These are phyloP conservation scores for Paragyromitra xinjiangensis DNA, from an alignment of 495 filamentous ascomycete species.

Conservation along the genomic window DNA sequence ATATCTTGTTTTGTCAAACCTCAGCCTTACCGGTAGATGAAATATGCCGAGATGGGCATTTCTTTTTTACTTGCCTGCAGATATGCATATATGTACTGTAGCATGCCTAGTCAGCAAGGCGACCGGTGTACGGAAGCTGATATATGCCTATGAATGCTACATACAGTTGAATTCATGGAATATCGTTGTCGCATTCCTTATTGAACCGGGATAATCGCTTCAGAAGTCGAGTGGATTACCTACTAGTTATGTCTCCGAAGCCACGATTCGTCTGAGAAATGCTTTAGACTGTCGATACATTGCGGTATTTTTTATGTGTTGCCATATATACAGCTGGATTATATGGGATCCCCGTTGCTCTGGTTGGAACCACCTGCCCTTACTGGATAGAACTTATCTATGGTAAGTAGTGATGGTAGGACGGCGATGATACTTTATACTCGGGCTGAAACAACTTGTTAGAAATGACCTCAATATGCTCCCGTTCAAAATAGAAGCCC, in stretches of 20 bases:
- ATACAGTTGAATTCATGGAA: slow-evolving; percentile 20
- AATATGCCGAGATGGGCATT: slow-evolving; percentile 27
- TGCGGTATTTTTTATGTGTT: slow-evolving; percentile 44
- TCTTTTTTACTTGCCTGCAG: slow-evolving; percentile 17
- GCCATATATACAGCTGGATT: not conserved
- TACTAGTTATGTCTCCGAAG: slow-evolving; percentile 15
- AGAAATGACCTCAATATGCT: not conserved
- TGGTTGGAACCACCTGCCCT: not conserved
- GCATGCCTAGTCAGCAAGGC: slow-evolving; percentile 17
- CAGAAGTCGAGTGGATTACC: slow-evolving; percentile 10
- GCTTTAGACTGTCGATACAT: not conserved
- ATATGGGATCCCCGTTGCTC: not conserved
- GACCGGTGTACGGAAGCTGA: slow-evolving; percentile 23
- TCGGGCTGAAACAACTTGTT: slow-evolving; percentile 6
- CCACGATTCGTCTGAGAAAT: not conserved
- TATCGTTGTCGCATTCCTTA: slow-evolving; percentile 11
- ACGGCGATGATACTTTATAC: not conserved
- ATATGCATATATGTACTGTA: slow-evolving; percentile 5
- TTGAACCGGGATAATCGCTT: slow-evolving; percentile 21
- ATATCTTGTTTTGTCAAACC: slow-evolving; percentile 34
- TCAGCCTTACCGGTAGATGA: slow-evolving; percentile 46
- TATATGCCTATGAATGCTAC: slow-evolving; percentile 4
- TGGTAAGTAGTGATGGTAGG: not conserved
- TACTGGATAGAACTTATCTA: not conserved
- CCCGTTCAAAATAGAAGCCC: slow-evolving; percentile 3